Evolutionary conservation across 2,329 filamentous ascomycete genomes (phyloP).

Genomic region (Curvularia lunata): DNA sequence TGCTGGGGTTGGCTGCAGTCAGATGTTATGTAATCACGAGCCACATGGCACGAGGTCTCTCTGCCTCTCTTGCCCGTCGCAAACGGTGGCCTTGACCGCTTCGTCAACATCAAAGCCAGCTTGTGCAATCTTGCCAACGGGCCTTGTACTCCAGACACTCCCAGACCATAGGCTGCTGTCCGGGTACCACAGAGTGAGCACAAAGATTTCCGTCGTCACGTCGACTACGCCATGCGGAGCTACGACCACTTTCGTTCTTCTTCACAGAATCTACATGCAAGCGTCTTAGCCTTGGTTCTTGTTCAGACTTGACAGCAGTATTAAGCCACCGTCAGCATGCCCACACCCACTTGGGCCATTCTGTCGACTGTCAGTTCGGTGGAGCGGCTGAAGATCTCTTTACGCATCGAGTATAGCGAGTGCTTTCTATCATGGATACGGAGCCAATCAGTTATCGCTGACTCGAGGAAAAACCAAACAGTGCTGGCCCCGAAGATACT

Average conservation of each 20-base stretch:
- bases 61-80: not conserved
- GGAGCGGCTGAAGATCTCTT: not conserved
- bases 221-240: slow-evolving; percentile 41
- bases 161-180: slow-evolving; percentile 25
- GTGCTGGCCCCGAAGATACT: not conserved
- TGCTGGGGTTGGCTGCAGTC: slow-evolving; percentile 7
- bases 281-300: slow-evolving; percentile 4
- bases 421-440: not conserved
- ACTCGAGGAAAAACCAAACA: not conserved
- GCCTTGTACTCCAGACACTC: slow-evolving; percentile 21
- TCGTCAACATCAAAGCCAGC: slow-evolving; percentile 14
- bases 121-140: slow-evolving; percentile 33
- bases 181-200: slow-evolving; percentile 36
- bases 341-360: not conserved
- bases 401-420: not conserved
- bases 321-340: not conserved
- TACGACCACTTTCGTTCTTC: slow-evolving; percentile 31
- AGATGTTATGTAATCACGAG: slow-evolving; percentile 7
- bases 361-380: not conserved
- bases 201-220: slow-evolving; percentile 43
- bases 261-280: slow-evolving; percentile 1
- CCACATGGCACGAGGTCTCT: not conserved
- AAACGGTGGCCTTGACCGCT: not conserved
- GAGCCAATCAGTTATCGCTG: not conserved
- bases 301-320: not conserved